Percentiles rank a stretch among this genome's conserved stretches.
phyloP scores from a whole-genome alignment of 306 rosid species.

The Casuarina glauca region DNA sequence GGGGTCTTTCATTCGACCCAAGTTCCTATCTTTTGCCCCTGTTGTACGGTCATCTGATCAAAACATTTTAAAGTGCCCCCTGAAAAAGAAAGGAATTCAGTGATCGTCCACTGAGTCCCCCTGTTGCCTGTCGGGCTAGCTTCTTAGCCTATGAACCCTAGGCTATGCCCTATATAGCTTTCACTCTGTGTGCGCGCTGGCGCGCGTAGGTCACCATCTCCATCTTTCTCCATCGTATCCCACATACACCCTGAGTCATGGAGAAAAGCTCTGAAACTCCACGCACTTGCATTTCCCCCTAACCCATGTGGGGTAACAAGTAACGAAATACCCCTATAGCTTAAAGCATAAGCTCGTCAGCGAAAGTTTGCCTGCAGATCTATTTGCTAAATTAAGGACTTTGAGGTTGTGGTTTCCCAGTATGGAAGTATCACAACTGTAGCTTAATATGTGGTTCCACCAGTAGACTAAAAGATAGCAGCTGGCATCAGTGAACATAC shows the following conservation, averaged over 20 bases:
- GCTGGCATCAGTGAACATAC: background rate
- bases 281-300: background rate
- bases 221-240: background rate
- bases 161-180: no score
- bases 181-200: no score
- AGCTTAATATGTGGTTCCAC: background rate
- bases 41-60: slow-evolving; percentile 47
- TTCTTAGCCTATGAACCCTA: slow-evolving; percentile 25
- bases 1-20: slow-evolving; percentile 22
- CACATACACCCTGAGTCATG: background rate
- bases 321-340: slow-evolving; percentile 35
- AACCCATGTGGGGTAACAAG: slow-evolving; percentile 36
- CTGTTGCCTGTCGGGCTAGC: slow-evolving; percentile 46
- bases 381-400: background rate
- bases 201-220: no score
- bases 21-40: slow-evolving; percentile 14
- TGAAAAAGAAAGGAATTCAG: slow-evolving; percentile 39
- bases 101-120: slow-evolving; percentile 50
- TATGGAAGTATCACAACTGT: slow-evolving; percentile 4
- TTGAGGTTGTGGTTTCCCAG: slow-evolving; percentile 23
- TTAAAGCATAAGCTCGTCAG: slow-evolving; percentile 25
- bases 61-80: slow-evolving; percentile 35
- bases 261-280: slow-evolving; percentile 1
- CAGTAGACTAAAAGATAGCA: slow-evolving; percentile 12
- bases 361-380: slow-evolving; percentile 25